Evolutionary conservation across 805 yeast genomes (phyloP).

Genomic region (Cyberlindnera misumaiensis): DNA sequence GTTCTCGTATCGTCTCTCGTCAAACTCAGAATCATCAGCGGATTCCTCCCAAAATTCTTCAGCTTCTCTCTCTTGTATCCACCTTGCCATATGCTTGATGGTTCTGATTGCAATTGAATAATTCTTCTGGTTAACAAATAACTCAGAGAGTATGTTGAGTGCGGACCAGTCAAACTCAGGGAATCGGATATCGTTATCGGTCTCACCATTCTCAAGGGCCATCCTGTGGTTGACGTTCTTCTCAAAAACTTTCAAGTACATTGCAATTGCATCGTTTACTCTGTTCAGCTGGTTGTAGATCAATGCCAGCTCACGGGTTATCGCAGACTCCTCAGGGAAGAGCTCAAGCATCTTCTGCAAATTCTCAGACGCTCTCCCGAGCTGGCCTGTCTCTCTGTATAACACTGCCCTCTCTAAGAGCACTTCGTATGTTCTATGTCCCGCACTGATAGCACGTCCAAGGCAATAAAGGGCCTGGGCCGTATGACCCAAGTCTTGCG

Average conservation of each 20-base stretch:
- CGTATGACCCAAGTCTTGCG: conserved; percentile 56
- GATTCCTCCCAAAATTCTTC: conserved; percentile 39
- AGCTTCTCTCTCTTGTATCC: conserved; percentile 68
- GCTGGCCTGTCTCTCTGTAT: conserved; percentile 58
- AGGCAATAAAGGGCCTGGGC: conserved; percentile 80
- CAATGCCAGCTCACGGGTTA: conserved; percentile 56
- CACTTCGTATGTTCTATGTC: conserved; percentile 44
- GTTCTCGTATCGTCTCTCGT: conserved; percentile 52
- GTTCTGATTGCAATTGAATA: conserved; percentile 57
- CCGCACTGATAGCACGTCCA: conserved; percentile 48
- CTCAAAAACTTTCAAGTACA: conserved; percentile 59
- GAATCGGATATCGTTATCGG: conserved; percentile 25
- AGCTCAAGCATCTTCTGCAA: conserved; percentile 49
- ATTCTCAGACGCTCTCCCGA: conserved; percentile 68
- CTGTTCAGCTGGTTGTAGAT: conserved; percentile 44
- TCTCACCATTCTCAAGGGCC: conserved; percentile 17
- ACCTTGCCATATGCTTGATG: conserved; percentile 67
- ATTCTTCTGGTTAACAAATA: conserved; percentile 63
- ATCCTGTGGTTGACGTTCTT: conserved; percentile 43
- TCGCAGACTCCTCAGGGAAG: conserved; percentile 53
- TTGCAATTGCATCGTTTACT: conserved; percentile 64
- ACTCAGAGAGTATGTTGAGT: conserved; percentile 74
- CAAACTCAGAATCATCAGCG: conserved; percentile 77
- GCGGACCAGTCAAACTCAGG: conserved; percentile 82
- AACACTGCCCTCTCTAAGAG: conserved; percentile 60